phyloP scores from a whole-genome alignment of 2,329 filamentous ascomycete species.

The Malbranchea cinnamomea region DNA sequence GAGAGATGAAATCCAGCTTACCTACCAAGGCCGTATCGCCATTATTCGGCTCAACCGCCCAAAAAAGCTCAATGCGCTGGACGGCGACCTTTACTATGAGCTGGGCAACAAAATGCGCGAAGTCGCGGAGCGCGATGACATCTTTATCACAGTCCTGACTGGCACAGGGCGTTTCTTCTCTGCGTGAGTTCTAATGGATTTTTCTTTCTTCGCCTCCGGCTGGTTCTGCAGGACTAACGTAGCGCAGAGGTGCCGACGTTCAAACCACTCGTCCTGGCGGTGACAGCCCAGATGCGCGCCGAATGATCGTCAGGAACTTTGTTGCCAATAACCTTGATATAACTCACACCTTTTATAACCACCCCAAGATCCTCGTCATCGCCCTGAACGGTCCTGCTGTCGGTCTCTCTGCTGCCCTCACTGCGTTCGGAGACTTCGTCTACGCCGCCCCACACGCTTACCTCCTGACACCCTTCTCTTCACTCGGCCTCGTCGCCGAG shows the following conservation, averaged over 20 bases:
- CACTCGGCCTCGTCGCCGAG: conserved; percentile 78
- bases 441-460: conserved; percentile 72
- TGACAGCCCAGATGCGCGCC: conserved; percentile 29
- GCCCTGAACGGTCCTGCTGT: conserved; percentile 87
- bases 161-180: conserved; percentile 75
- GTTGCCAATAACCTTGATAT: conserved; percentile 77
- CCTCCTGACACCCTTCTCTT: conserved; percentile 81
- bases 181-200: conserved; percentile 43
- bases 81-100: conserved; percentile 57
- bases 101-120: conserved; percentile 60
- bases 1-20: conserved; percentile 39
- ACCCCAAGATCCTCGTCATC: conserved; percentile 83
- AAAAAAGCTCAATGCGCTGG: conserved; percentile 76
- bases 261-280: conserved; percentile 36
- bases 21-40: conserved; percentile 56
- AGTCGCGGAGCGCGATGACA: conserved; percentile 61
- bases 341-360: conserved; percentile 78
- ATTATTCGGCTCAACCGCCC: conserved; percentile 76
- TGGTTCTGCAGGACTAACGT: conserved; percentile 5
- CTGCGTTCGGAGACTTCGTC: conserved; percentile 79
- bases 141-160: conserved; percentile 71
- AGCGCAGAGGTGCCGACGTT: conserved; percentile 61
- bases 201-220: not conserved
- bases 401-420: conserved; percentile 71
- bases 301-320: conserved; percentile 55